Base-by-base conservation (phyloP, 202 grass and related monocot genomes). In the Brachypodium distachyon region DNA sequence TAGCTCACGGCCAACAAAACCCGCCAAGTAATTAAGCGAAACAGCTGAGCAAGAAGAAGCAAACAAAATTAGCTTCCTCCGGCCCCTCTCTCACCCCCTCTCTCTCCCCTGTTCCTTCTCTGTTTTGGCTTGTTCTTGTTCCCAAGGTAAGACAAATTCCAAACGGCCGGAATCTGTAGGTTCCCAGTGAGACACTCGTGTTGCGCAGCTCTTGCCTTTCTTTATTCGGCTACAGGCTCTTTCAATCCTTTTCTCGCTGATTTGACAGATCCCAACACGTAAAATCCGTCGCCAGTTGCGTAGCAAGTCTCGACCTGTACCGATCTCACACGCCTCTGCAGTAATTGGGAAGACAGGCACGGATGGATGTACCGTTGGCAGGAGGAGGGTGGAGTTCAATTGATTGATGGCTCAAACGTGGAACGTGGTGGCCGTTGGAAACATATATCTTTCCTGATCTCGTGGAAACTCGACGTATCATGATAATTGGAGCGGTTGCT, bases 1-100 rank as follows among this genome's bases (percentile, higher is more conserved):
- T 38, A 60, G 65, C 87, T 89, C 72, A 10, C 16, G 26, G 59
- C 87, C 82, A 85, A 72, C 64, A 60, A 67, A 64, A 84, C 42
- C 55, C 33, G 47, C 42, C 58, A 55, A 54, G 55, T 19, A 55
- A 54, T 47, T 19, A 60, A 44, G 67, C 54, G 44, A 61, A 8
- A 34, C 14, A 51, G 48, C 11, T 13, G 58, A 48, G 43, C 66
- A 61, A 26, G 37, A 78, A 47, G 60, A 69, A 84, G 54, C 55
- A 70, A 47, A 77, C 81, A 88, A 88, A 88, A 47, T 88, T 88
- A 54, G 37, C 73, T 39, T 17, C 29, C 37, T 63, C 47, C 61
- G 40, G 32, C 76, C 10, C 17, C 21, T 17, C 49, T 10, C 48
- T 9, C n/a, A n/a, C n/a, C 40, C 54, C 16, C 40, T 80, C 19